Evolutionary conservation across 768 basidiomycete genomes (phyloP).

Genomic region (Rhodotorula toruloides): DNA sequence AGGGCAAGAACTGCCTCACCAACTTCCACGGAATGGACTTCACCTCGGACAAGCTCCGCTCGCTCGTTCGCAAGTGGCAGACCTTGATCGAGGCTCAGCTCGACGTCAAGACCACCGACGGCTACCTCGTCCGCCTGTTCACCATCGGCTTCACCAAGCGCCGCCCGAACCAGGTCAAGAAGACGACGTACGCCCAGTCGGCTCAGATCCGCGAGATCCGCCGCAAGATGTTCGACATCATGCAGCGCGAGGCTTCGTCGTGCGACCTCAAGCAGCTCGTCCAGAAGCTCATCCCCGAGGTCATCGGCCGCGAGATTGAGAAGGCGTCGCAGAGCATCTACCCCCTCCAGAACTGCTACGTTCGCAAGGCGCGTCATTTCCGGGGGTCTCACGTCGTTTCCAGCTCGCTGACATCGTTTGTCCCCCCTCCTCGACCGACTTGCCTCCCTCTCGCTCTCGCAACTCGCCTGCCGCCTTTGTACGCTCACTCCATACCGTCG

Average conservation of each 20-base stretch:
- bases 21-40: slow-evolving; percentile 99
- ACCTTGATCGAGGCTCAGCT: slow-evolving; percentile 97
- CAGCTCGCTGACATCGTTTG: background rate
- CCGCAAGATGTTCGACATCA: slow-evolving; percentile 97
- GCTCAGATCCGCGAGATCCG: slow-evolving; percentile 94
- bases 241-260: slow-evolving; percentile 88
- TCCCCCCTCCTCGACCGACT: background rate
- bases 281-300: slow-evolving; percentile 98
- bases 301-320: slow-evolving; percentile 98
- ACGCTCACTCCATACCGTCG: no score
- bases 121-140: slow-evolving; percentile 97
- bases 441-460: background rate
- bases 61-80: slow-evolving; percentile 99
- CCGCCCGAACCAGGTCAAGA: slow-evolving; percentile 89
- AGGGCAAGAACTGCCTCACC: slow-evolving; percentile 96
- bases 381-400: background rate
- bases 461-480: no score
- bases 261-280: slow-evolving; percentile 95
- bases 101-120: slow-evolving; percentile 98
- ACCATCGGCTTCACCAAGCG: slow-evolving; percentile 99
- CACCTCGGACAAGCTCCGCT: slow-evolving; percentile 98
- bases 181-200: slow-evolving; percentile 97
- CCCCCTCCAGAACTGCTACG: slow-evolving; percentile 97
- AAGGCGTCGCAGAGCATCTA: slow-evolving; percentile 94
- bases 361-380: slow-evolving; percentile 66